These are phyloP conservation scores for Thraustochytrium sp. DNA, from an alignment of 352 stramenopile species.

Conservation along the genomic window DNA sequence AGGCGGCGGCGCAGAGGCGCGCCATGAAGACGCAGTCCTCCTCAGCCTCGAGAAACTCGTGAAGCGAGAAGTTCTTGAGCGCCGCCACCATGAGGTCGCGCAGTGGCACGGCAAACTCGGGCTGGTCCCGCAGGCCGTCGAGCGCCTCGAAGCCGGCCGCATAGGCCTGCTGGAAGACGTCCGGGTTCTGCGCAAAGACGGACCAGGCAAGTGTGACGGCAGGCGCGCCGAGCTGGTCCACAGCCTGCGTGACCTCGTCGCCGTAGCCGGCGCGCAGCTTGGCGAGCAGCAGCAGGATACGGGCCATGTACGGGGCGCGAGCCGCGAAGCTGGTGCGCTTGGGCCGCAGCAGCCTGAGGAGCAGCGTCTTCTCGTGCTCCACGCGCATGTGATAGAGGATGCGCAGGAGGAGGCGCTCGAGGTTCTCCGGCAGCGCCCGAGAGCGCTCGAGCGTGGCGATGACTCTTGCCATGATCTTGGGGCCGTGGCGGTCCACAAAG, in stretches of 20 bases:
- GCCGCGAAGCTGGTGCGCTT: background rate
- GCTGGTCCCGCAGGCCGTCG: background rate
- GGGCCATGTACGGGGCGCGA: background rate
- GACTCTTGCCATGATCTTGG: background rate
- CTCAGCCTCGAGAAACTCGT: background rate
- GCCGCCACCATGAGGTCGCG: background rate
- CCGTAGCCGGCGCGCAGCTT: background rate
- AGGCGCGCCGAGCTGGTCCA: background rate
- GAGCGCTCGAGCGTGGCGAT: background rate
- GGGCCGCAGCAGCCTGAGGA: background rate
- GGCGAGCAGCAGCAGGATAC: background rate
- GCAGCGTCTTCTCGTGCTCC: background rate
- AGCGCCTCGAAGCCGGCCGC: background rate
- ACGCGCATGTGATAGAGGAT: constrained; percentile 23
- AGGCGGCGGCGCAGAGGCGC: background rate
- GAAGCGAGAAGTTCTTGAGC: background rate
- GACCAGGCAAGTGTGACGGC: constrained; percentile 1
- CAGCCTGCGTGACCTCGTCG: background rate
- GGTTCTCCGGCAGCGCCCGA: background rate
- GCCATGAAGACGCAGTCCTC: background rate
- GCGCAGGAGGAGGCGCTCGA: background rate
- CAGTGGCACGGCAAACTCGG: background rate
- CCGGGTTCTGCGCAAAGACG: background rate
- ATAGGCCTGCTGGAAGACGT: background rate
- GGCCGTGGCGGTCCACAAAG: background rate